Evolutionary conservation across 345 rosid species (phyloP).

Genomic region (Noccaea caerulescens): DNA sequence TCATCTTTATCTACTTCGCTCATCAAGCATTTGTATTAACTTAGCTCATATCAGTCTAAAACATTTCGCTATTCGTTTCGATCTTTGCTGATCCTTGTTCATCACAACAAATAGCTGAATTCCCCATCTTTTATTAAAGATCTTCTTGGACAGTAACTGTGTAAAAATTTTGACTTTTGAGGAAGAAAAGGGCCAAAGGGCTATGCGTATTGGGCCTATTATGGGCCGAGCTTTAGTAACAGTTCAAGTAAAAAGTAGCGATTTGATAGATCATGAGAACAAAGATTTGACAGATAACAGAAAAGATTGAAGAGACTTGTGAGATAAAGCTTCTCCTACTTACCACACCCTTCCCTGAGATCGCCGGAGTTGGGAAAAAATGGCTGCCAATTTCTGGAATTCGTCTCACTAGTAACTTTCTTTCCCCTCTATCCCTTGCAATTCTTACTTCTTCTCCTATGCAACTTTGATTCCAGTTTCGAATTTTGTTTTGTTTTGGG

Average conservation of each 20-base stretch:
- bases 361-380: conserved; percentile 30
- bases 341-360: conserved; percentile 7
- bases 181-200: background rate
- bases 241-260: background rate
- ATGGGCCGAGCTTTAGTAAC: background rate
- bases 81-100: too few relatives aligned
- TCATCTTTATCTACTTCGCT: too few relatives aligned
- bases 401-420: conserved; percentile 70
- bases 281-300: conserved; percentile 32
- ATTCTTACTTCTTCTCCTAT: background rate
- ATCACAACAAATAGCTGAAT: too few relatives aligned
- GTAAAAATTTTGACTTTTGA: too few relatives aligned
- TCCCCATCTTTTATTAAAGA: too few relatives aligned
- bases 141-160: too few relatives aligned
- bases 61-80: too few relatives aligned
- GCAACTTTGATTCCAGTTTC: background rate
- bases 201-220: background rate
- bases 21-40: too few relatives aligned
- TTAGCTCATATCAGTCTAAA: too few relatives aligned
- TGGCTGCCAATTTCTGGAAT: conserved; percentile 96
- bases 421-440: background rate
- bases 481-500: background rate
- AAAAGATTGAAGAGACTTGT: background rate
- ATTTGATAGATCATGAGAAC: conserved; percentile 10
- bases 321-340: background rate